These are phyloP conservation scores for Phytophthora boehmeriae DNA, from an alignment of 352 stramenopile genomes.

Conservation along the genomic window DNA sequence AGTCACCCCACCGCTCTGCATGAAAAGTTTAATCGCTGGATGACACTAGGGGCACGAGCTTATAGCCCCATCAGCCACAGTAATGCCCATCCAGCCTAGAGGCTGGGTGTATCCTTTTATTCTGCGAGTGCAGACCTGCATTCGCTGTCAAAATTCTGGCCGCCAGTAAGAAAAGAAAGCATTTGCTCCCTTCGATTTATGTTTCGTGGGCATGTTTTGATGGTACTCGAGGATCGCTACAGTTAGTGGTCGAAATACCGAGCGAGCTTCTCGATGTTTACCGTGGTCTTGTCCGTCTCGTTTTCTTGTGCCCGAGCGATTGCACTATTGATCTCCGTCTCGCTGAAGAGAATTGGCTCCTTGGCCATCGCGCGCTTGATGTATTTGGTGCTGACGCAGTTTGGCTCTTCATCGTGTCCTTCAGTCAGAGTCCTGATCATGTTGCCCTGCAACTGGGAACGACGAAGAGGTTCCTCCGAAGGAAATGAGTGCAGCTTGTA, in stretches of 20 bases:
- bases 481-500: conserved; percentile 86
- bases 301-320: conserved; percentile 52
- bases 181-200: conserved; percentile 25
- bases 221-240: neutral
- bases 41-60: conserved; percentile 15
- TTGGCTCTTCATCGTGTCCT: conserved; percentile 65
- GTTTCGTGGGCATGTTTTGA: conserved; percentile 23
- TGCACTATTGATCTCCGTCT: conserved; percentile 65
- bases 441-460: conserved; percentile 74
- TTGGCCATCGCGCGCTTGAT: conserved; percentile 71
- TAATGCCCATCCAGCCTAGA: conserved; percentile 22
- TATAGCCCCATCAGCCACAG: conserved; percentile 9
- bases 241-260: conserved; percentile 68
- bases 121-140: conserved; percentile 11
- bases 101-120: conserved; percentile 13
- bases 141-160: conserved; percentile 11
- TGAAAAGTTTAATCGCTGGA: conserved; percentile 5
- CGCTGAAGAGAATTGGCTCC: conserved; percentile 82
- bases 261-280: conserved; percentile 68
- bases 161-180: conserved; percentile 17
- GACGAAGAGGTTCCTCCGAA: conserved; percentile 43
- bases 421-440: conserved; percentile 71
- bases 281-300: conserved; percentile 32
- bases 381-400: conserved; percentile 58
- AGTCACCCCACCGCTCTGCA: neutral